phyloP scores from a whole-genome alignment of 2,329 filamentous ascomycete species.

The Plenodomus tracheiphilus region DNA sequence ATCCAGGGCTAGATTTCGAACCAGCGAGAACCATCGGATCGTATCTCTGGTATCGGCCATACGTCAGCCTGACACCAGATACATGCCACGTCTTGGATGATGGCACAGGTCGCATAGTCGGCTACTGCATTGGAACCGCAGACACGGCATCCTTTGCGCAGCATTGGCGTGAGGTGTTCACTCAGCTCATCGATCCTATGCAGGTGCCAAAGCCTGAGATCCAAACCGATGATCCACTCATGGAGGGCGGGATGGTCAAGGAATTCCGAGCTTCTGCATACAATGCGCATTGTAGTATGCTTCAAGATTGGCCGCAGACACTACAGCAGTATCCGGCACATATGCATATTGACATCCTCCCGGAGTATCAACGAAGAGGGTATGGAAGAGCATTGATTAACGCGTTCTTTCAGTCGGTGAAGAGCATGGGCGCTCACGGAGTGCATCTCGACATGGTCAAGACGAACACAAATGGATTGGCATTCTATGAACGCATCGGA shows the following conservation, averaged over 20 bases:
- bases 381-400: constrained; percentile 36
- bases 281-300: constrained; percentile 27
- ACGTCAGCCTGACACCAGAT: constrained; percentile 30
- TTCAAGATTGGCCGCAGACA: constrained; percentile 18
- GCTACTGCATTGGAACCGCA: constrained; percentile 44
- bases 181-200: constrained; percentile 24
- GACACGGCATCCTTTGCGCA: constrained; percentile 30
- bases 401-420: constrained; percentile 25
- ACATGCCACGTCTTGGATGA: constrained; percentile 44
- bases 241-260: constrained; percentile 24
- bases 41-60: constrained; percentile 40
- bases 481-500: constrained; percentile 34
- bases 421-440: constrained; percentile 26
- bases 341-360: constrained; percentile 45
- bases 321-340: constrained; percentile 40
- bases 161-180: constrained; percentile 33
- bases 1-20: constrained; percentile 24
- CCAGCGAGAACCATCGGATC: constrained; percentile 36
- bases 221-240: constrained; percentile 7
- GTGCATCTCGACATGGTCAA: constrained; percentile 44
- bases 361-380: constrained; percentile 37
- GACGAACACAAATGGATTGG: constrained; percentile 30
- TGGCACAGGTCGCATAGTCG: constrained; percentile 35
- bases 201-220: constrained; percentile 18
- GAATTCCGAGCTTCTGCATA: constrained; percentile 22